Conservation (phyloP, 192 early-diverging fungal genomes). For the Gigaspora rosea region DNA sequence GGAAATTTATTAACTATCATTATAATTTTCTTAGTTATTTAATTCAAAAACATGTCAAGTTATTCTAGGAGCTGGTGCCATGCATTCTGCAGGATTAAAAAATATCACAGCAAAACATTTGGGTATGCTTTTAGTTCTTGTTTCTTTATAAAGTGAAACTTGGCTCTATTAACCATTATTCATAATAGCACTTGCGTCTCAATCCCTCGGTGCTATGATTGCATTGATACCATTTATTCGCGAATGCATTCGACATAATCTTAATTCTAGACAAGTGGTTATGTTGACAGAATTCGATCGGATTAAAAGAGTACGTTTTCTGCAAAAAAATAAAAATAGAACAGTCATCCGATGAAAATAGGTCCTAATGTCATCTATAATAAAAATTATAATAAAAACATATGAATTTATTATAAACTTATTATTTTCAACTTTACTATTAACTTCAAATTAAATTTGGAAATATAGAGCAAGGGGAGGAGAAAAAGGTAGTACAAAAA, state of each 20-base stretch:
- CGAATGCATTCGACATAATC: conserved; percentile 67
- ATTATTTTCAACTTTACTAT: too few species aligned
- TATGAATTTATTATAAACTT: too few species aligned
- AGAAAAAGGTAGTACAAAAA: too few species aligned
- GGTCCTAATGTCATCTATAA: too few species aligned
- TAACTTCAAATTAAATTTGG: too few species aligned
- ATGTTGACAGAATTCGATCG: conserved; percentile 91
- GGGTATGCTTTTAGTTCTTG: conserved; percentile 43
- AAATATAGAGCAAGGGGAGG: too few species aligned
- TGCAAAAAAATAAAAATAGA: neutral
- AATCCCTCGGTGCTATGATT: conserved; percentile 87
- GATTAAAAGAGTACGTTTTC: conserved; percentile 50
- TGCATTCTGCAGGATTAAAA: conserved; percentile 94
- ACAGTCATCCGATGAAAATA: too few species aligned
- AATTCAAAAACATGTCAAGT: conserved; percentile 96
- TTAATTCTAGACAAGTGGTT: conserved; percentile 78
- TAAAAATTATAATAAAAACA: too few species aligned
- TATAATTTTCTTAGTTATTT: conserved; percentile 63
- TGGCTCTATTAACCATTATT: neutral
- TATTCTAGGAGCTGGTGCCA: conserved; percentile 96
- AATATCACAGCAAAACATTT: conserved; percentile 97
- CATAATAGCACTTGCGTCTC: conserved; percentile 79
- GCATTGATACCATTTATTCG: conserved; percentile 84
- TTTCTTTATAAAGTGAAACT: neutral
- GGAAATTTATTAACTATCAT: too few species aligned